Evolutionary conservation across 352 stramenopile species (phyloP).

Genomic region (Phytopythium mirpurense): DNA sequence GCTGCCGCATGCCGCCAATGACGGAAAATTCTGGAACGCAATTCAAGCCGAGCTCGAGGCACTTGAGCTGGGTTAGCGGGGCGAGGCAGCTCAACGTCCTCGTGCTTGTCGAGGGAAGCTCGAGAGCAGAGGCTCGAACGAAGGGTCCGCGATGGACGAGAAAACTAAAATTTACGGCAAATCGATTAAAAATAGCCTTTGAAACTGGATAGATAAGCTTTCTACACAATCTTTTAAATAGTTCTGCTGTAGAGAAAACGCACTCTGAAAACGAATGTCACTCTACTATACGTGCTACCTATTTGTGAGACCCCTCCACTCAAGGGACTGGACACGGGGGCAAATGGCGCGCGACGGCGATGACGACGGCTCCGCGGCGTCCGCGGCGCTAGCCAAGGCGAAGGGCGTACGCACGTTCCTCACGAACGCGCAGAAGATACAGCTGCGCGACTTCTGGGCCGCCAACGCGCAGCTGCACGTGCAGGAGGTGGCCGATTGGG

Average conservation of each 20-base stretch:
- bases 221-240: too few species aligned
- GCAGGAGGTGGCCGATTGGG: constrained; percentile 25
- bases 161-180: too few species aligned
- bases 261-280: too few species aligned
- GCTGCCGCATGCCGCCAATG: neutral
- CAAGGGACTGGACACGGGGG: neutral
- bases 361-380: too few species aligned
- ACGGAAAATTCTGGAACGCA: neutral
- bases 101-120: neutral
- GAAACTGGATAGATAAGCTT: too few species aligned
- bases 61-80: neutral
- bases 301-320: neutral
- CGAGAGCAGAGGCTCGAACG: neutral
- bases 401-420: constrained; percentile 25
- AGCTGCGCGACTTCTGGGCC: constrained; percentile 28
- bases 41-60: neutral
- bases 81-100: neutral
- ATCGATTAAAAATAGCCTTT: too few species aligned
- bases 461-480: constrained; percentile 25
- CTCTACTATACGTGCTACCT: too few species aligned
- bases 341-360: too few species aligned
- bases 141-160: constrained; percentile 1
- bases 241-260: too few species aligned
- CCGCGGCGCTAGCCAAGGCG: neutral
- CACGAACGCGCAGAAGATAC: constrained; percentile 36